Base-by-base conservation (phyloP, 2,329 filamentous ascomycete genomes). In the Periconia macrospinosa region DNA sequence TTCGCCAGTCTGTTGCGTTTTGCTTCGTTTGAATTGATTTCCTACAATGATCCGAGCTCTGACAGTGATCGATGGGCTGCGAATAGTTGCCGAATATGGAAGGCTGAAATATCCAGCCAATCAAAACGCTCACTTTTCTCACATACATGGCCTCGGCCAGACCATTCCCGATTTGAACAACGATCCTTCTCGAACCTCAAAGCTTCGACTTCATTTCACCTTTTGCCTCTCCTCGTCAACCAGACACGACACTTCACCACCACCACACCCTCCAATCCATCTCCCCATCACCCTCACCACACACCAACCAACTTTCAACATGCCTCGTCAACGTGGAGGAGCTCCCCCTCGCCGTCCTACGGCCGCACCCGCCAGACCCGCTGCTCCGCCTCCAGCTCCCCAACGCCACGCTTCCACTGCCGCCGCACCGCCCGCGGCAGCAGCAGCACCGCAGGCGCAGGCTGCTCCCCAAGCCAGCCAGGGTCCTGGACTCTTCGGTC, bases 401-500 rank as follows among this genome's bases (percentile, higher is more conserved):
- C 63, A 66, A 69, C 84, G 89, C 63, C 85, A 88, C 72, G 85
- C 89, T 65, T 82, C 88, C 53, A 90, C 91, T 60, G 83, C 88
- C 66, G 75, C 80, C 37, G 73, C 76, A 53, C 79, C 77, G 20
- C 74, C 76, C 23, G 45, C 74, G 80, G 52, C 80, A 82, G 62
- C 33, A 14, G 75, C 78, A 51, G 72, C 79, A 49, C 77, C 84
- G 51, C 83, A 84, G 51, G 70, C 73, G 30, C 70, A 71, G 27
- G 63, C 65, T 14, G 65, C 67, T 47, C 66, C 66, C n/a, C 72
- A 71, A 47, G 75, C 78, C 56, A 79, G 80, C 50, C 82, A 88
- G 62, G 90, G 92, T 27, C 87, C 91, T 6, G 93, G 94, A 60
- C 83, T 99, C 11, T 91, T 99, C 66, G 93, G 91, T 55, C 91